phyloP scores from a whole-genome alignment of 495 filamentous ascomycete species.

The Collariella sp. region DNA sequence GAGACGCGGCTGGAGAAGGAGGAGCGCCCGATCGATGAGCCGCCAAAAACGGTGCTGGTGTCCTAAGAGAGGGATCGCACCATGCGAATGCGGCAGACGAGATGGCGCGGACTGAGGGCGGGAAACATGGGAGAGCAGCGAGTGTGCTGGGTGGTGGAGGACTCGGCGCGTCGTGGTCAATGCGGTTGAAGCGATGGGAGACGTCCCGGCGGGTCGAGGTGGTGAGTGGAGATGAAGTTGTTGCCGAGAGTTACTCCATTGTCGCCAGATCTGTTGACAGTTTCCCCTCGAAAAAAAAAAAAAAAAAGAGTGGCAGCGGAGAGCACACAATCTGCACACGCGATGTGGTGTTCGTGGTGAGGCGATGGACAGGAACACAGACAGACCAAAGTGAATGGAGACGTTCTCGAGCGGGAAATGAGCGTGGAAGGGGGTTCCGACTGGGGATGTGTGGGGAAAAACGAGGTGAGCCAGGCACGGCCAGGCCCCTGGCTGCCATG shows the following conservation, averaged over 20 bases:
- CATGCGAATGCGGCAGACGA: background rate
- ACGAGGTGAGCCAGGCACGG: background rate
- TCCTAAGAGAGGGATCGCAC: background rate
- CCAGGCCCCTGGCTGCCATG: background rate
- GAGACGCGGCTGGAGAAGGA: conserved; percentile 24
- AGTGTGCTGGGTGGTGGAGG: conserved; percentile 9
- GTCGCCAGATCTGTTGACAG: conserved; percentile 4
- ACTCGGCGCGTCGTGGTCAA: conserved; percentile 1
- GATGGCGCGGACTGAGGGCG: background rate
- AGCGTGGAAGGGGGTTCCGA: conserved; percentile 1
- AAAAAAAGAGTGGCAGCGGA: conserved; percentile 9
- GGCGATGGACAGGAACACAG: conserved; percentile 4
- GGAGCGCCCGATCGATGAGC: conserved; percentile 9
- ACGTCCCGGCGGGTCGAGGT: background rate
- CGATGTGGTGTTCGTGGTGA: conserved; percentile 20
- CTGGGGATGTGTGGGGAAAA: background rate
- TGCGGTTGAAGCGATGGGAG: background rate
- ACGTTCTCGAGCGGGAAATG: conserved; percentile 6
- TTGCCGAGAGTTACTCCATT: conserved; percentile 4
- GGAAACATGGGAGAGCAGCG: conserved; percentile 16
- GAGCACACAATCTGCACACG: conserved; percentile 12
- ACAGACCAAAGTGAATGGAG: no score
- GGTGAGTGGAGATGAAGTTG: background rate
- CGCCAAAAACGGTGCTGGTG: background rate
- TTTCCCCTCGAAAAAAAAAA: conserved; percentile 11